phyloP scores from a whole-genome alignment of 73 alveolate genomes.

The Effrenium voratum region DNA sequence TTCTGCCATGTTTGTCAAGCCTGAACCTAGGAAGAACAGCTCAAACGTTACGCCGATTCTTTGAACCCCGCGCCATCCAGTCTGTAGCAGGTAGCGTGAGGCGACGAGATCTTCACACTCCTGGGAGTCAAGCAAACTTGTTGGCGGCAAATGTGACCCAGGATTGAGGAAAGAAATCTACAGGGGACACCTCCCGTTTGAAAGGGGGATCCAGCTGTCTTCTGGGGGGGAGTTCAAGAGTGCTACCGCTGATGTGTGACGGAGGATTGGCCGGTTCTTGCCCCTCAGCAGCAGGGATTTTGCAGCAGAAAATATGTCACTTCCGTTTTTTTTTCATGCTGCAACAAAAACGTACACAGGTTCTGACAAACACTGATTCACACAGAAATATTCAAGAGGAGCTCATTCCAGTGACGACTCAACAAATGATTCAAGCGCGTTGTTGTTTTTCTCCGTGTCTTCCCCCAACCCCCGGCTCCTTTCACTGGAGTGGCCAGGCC shows the following conservation, averaged over 20 bases:
- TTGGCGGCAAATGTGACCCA: neutral
- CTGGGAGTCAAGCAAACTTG: neutral
- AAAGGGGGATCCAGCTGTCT: neutral
- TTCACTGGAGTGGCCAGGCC: neutral
- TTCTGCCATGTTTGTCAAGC: too few relatives aligned
- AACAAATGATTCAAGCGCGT: neutral
- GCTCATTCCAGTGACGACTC: neutral
- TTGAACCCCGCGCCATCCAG: conserved; percentile 56
- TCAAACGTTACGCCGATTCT: too few relatives aligned
- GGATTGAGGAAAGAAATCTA: neutral
- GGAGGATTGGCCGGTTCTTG: neutral
- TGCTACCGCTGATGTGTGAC: neutral
- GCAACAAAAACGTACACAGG: neutral
- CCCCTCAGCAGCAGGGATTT: neutral
- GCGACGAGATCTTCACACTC: conserved; percentile 54
- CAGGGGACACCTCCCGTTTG: neutral
- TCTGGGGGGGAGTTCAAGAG: neutral
- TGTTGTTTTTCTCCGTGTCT: neutral
- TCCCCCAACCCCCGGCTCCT: too few relatives aligned
- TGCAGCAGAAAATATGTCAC: neutral
- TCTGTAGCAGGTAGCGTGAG: conserved; percentile 21
- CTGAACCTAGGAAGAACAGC: too few relatives aligned
- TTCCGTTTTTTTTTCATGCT: neutral
- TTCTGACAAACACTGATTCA: neutral
- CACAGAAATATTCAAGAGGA: neutral